Evolutionary conservation across 352 stramenopile genomes (phyloP).

Genomic region (Pythium brassicae): DNA sequence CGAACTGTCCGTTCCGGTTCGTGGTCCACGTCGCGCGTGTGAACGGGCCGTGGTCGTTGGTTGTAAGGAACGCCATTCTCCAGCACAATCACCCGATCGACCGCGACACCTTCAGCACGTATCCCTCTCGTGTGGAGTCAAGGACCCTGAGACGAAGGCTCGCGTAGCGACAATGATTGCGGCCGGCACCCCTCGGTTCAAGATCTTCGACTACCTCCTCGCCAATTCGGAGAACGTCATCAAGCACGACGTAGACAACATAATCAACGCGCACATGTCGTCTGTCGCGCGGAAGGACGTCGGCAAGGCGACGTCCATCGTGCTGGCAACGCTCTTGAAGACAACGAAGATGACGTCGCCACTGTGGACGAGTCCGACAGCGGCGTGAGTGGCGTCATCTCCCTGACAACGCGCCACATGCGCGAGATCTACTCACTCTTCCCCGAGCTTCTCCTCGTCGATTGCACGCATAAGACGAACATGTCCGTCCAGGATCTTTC

Average conservation of each 20-base stretch:
- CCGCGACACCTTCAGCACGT: neutral
- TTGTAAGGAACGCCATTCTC: neutral
- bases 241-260: slow-evolving; percentile 1
- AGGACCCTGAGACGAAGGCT: too few relatives aligned
- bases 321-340: too few relatives aligned
- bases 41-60: neutral
- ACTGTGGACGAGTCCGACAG: too few relatives aligned
- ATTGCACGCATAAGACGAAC: neutral
- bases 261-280: neutral
- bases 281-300: neutral
- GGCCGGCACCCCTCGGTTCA: neutral
- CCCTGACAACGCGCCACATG: too few relatives aligned
- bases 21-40: neutral
- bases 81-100: too few relatives aligned
- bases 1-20: neutral
- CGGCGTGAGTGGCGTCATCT: too few relatives aligned
- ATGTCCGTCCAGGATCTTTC: neutral
- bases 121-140: too few relatives aligned
- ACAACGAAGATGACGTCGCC: too few relatives aligned
- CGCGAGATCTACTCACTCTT: too few relatives aligned
- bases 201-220: slow-evolving; percentile 5
- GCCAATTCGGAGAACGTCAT: slow-evolving; percentile 2
- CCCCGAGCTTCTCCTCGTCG: too few relatives aligned
- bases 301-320: neutral
- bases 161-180: neutral